Conservation (phyloP, 139 green algal species). For the Zygnema circumcarinatum region DNA sequence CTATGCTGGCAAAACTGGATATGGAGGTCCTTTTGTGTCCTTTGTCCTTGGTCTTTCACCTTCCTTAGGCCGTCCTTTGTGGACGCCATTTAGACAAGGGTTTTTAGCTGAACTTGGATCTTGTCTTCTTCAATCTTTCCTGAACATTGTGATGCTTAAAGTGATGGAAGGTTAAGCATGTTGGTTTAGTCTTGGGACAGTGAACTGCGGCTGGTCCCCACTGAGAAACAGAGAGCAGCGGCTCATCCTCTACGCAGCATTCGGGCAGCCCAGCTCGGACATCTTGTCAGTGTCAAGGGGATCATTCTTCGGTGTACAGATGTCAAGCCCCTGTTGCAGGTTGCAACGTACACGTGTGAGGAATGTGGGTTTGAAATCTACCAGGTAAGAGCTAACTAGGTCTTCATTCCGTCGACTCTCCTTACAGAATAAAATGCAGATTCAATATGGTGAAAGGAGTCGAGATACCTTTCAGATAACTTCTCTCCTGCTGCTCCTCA, state of each 20-base stretch:
- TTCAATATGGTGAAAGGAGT: background rate
- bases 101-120: too few species aligned
- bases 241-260: conserved; percentile 74
- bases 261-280: conserved; percentile 79
- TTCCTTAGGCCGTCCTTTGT: too few species aligned
- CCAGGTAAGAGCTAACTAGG: conserved; percentile 82
- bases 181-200: too few species aligned
- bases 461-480: background rate
- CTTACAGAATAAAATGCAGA: background rate
- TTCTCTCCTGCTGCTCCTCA: background rate
- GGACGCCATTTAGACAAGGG: too few species aligned
- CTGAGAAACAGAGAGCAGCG: conserved; percentile 29
- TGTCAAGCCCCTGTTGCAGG: conserved; percentile 88
- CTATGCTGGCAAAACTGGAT: too few species aligned
- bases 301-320: conserved; percentile 91
- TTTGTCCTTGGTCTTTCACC: too few species aligned
- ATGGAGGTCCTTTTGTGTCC: too few species aligned
- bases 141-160: too few species aligned
- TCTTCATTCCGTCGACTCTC: conserved; percentile 53
- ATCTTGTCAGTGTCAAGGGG: conserved; percentile 87
- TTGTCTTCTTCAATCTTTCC: too few species aligned
- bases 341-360: conserved; percentile 94
- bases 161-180: too few species aligned
- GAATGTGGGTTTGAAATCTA: conserved; percentile 91
- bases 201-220: conserved; percentile 80